Conservation (phyloP, 768 basidiomycete species). For the Kwoniella botswanensis region DNA sequence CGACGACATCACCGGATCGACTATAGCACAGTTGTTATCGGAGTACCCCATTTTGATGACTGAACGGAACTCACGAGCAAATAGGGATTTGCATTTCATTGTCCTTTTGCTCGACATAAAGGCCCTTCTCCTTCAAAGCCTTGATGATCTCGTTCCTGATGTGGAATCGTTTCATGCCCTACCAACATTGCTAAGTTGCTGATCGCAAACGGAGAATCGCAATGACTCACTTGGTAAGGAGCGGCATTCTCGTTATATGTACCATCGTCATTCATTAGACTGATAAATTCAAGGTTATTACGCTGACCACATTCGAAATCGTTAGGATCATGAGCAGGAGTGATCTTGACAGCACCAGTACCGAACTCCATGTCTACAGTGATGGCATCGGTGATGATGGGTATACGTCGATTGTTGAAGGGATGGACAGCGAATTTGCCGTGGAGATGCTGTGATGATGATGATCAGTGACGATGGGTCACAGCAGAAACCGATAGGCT, state of each 20-base stretch:
- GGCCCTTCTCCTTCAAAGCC: conserved; percentile 77
- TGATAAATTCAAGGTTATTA: conserved; percentile 89
- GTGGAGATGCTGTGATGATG: conserved; percentile 73
- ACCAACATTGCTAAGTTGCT: conserved; percentile 23
- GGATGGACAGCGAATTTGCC: conserved; percentile 91
- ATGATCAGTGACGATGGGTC: not conserved
- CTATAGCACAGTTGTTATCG: conserved; percentile 59
- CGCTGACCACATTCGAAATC: conserved; percentile 93
- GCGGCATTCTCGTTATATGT: conserved; percentile 92
- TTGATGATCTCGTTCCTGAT: conserved; percentile 82
- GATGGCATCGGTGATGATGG: conserved; percentile 83
- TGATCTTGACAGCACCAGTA: conserved; percentile 98
- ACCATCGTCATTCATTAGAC: conserved; percentile 93
- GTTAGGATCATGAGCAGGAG: conserved; percentile 95
- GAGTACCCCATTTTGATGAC: no score
- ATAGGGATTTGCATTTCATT: conserved; percentile 97
- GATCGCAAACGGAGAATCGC: not conserved
- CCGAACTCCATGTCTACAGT: conserved; percentile 92
- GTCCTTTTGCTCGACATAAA: conserved; percentile 89
- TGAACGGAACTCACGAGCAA: conserved; percentile 68
- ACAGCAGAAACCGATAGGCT: conserved; percentile 6
- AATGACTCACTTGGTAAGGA: conserved; percentile 67
- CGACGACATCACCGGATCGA: conserved; percentile 96
- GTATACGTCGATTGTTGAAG: conserved; percentile 81
- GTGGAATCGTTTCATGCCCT: conserved; percentile 99